Evolutionary conservation across 768 basidiomycete genomes (phyloP).

Genomic region (Erythrobasidium yunnanense): DNA sequence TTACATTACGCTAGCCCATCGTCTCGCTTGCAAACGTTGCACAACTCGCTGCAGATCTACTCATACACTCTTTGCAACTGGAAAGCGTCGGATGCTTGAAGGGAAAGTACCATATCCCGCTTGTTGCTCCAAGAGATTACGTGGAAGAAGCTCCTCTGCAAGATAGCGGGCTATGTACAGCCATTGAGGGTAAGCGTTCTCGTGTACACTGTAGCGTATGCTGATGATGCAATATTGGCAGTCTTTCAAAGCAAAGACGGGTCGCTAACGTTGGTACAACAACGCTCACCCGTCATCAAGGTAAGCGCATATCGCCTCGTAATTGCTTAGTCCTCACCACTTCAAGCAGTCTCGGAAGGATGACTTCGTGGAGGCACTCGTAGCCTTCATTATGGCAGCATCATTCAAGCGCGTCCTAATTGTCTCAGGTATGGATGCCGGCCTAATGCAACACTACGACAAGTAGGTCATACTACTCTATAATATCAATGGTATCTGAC

Average conservation of each 20-base stretch:
- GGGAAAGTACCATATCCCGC: slow-evolving; percentile 6
- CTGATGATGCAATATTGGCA: background rate
- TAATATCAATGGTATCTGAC: background rate
- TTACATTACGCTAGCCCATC: background rate
- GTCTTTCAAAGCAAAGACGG: slow-evolving; percentile 9
- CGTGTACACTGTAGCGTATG: background rate
- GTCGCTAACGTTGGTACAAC: slow-evolving; percentile 3
- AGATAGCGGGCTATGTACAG: background rate
- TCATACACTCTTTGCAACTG: slow-evolving; percentile 14
- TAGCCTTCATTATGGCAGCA: background rate
- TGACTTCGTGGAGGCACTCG: slow-evolving; percentile 7
- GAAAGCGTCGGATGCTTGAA: slow-evolving; percentile 5
- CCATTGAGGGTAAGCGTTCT: slow-evolving; percentile 1
- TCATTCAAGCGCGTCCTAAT: slow-evolving; percentile 4
- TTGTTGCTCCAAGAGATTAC: slow-evolving; percentile 18
- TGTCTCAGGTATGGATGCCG: slow-evolving; percentile 14
- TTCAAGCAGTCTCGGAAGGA: slow-evolving; percentile 19
- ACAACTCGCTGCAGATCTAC: slow-evolving; percentile 13
- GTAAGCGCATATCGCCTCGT: background rate
- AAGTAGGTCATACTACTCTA: background rate
- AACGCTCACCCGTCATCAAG: slow-evolving; percentile 18
- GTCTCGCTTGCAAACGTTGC: slow-evolving; percentile 23
- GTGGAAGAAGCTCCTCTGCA: slow-evolving; percentile 2
- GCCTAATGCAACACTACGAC: slow-evolving; percentile 12
- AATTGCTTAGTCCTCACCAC: background rate